Base-by-base conservation (phyloP, 2,329 filamentous ascomycete genomes). In the Nemania sp. region DNA sequence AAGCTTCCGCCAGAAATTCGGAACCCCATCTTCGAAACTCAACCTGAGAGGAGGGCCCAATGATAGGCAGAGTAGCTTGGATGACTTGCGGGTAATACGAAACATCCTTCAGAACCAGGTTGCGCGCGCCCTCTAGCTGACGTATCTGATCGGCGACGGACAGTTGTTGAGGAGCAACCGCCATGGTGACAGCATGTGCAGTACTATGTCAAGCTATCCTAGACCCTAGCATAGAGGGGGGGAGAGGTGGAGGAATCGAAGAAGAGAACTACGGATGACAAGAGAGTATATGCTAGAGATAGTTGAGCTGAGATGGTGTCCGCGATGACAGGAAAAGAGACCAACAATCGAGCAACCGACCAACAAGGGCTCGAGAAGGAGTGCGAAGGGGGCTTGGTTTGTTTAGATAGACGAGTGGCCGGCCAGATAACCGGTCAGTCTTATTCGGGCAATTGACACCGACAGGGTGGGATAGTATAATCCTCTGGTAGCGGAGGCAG, bases 21-120 rank as follows among this genome's bases (percentile, higher is more conserved):
- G 93, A 89, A 25, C 94, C 95, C 95, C 95, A 99, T 89, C 93
- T 83, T 76, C 92, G 90, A 71, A 98, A 80, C 76, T 96, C 91
- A 58, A 97, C 78, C 63, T 86, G 84, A 65, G 91, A 84, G 66
- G 83, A 82, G 53, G 90, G 86, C 62, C 89, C 88, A 76, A 97
- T 90, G 71, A 98, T 93, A 57, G 93, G 92, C n/a, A 98, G 80
- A 65, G 98, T 92, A 49, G 92, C 92, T 72, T 91, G 90, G 65
- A 99, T 89, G 73, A 99, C 94, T 75, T 91, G 91, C 52, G 90
- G 88, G 76, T 98, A 99, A 78, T 96, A 92, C 72, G 87, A 87
- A 65, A 93, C 84, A 77, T 98, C 93, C 68, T 86, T 87, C 61
- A 98, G 84, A 55, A 96, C 93, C 64, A 98, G 89, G 74, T 91